These are phyloP conservation scores for Vanderwaltozyma yarrowii DNA, from an alignment of 805 yeast genomes.

Conservation along the genomic window DNA sequence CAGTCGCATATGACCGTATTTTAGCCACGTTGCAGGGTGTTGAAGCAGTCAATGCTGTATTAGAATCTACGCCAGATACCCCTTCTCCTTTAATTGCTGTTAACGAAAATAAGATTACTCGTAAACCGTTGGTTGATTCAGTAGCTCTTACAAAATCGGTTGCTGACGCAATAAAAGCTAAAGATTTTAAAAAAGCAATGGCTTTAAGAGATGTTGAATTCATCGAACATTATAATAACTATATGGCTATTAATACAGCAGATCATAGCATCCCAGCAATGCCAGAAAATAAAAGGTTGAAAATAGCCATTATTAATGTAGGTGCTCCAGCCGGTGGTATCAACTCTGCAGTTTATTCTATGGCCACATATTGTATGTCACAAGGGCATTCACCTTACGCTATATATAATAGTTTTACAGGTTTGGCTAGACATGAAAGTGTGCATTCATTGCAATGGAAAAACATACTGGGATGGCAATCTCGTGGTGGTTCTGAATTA, in stretches of 20 bases:
- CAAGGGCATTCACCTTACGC: slow-evolving; percentile 65
- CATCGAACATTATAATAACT: slow-evolving; percentile 51
- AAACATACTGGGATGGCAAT: slow-evolving; percentile 63
- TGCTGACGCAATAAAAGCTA: slow-evolving; percentile 53
- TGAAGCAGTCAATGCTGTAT: slow-evolving; percentile 66
- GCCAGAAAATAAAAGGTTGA: slow-evolving; percentile 42
- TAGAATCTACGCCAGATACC: slow-evolving; percentile 53
- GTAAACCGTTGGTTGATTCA: slow-evolving; percentile 62
- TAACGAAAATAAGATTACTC: slow-evolving; percentile 56
- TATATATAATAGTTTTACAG: slow-evolving; percentile 64
- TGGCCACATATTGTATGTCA: slow-evolving; percentile 64
- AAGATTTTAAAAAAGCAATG: slow-evolving; percentile 63
- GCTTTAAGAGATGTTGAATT: slow-evolving; percentile 60
- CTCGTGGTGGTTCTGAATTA: slow-evolving; percentile 66
- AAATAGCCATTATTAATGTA: slow-evolving; percentile 60
- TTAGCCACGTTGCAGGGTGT: slow-evolving; percentile 74
- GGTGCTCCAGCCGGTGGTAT: slow-evolving; percentile 77
- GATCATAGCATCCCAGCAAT: slow-evolving; percentile 52
- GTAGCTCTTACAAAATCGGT: slow-evolving; percentile 64
- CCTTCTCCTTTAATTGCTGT: slow-evolving; percentile 77
- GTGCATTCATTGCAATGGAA: slow-evolving; percentile 55
- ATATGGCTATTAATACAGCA: slow-evolving; percentile 55
- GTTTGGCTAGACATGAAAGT: slow-evolving; percentile 51
- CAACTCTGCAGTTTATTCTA: slow-evolving; percentile 65
- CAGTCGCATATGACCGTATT: slow-evolving; percentile 62